Percentiles rank a stretch among this genome's conserved stretches.
Evolutionary conservation across 306 rosid species (phyloP).

Genomic region (Begonia peltatifolia): DNA sequence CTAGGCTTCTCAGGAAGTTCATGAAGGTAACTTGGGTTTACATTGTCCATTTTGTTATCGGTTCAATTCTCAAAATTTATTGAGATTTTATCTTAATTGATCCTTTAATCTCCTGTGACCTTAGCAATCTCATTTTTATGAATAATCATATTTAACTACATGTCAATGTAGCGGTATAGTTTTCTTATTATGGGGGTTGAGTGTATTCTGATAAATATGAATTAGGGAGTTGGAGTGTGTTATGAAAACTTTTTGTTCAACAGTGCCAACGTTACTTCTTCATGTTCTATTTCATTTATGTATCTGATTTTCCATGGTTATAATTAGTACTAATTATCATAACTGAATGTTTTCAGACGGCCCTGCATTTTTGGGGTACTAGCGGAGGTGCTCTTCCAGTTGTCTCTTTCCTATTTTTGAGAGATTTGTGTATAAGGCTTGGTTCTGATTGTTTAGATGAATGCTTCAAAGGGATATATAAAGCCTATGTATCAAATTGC

Average conservation of each 20-base stretch:
- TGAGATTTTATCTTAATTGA: no score
- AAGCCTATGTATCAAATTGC: constrained; percentile 87
- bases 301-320: neutral
- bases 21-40: constrained; percentile 47
- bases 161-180: no score
- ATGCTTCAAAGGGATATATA: constrained; percentile 82
- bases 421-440: constrained; percentile 67
- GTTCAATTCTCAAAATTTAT: no score
- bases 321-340: neutral
- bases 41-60: no score
- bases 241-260: no score
- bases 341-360: constrained; percentile 34
- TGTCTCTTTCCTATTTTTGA: constrained; percentile 57
- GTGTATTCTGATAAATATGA: no score
- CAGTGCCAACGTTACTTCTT: no score
- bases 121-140: neutral
- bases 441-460: constrained; percentile 90
- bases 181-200: no score
- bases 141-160: no score
- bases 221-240: no score
- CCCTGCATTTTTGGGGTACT: constrained; percentile 91
- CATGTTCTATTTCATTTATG: no score
- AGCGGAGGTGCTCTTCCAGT: constrained; percentile 90
- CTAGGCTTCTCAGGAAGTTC: constrained; percentile 73
- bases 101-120: constrained; percentile 11